Evolutionary conservation across 257 asterid genomes (phyloP), one percentile per base, ranked within the genome.

Genomic region (Capsicum chinense): DNA sequence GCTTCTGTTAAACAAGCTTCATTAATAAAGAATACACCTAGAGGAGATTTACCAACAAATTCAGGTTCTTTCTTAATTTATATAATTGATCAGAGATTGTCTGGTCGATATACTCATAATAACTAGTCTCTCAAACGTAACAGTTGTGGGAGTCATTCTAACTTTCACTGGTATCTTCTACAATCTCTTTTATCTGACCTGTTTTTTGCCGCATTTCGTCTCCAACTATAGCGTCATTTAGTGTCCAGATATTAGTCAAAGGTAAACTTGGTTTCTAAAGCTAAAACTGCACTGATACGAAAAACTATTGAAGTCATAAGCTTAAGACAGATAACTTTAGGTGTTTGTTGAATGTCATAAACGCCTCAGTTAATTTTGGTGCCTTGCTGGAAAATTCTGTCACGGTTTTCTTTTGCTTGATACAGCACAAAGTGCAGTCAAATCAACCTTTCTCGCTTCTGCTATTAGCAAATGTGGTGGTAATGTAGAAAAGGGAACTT

Each of bases 401-500:
- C 64, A 79, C 35, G 12, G 39, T 52, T 74, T 71, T 44, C 60
- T 70, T 62, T 83, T 76, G 58, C 58, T 84, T 19, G 70, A 79
- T 90, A 93, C 98, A 96, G 99, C 97, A 62, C 99, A 96, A 88
- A 93, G 94, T 92, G 99, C 98, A 62, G 89, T 93, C 19, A 96
- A 96, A 90, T 90, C 93, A 10, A 96, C 97, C 13, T 96, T 92
- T 87, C 89, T 96, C 82, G 91, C 94, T 84, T 85, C 98, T 33
- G 98, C 99, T 83, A 95, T 93, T 86, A 90, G 92, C 62, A 97
- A 97, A 90, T 91, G 97, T 87, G 99, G 99, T 79, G 99, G 99
- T 48, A 97, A 95, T 84, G 97, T 87, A 85, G 98, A 93, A 87
- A 96, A 97, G 88, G 99, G 99, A 56, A 16, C 56, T 56, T 39